Percentiles rank a stretch among this genome's conserved stretches.
Conservation (phyloP, 129 eudicot genomes). For the Lonicera japonica region DNA sequence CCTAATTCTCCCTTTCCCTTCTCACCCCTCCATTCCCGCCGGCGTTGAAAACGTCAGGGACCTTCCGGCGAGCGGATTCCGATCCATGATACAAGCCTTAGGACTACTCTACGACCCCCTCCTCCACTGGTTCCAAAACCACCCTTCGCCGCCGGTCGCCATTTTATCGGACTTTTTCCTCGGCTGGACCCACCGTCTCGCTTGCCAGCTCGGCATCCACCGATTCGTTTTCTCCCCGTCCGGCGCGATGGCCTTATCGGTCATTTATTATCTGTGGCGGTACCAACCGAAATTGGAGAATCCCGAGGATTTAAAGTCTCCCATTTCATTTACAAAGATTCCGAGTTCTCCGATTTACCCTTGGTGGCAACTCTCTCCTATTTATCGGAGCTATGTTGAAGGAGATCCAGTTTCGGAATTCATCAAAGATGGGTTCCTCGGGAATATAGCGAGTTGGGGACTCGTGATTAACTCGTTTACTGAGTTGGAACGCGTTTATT, state of each 20-base stretch:
- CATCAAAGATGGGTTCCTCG: conserved; percentile 23
- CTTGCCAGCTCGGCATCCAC: conserved; percentile 34
- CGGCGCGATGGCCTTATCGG: conserved; percentile 50
- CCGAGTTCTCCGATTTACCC: conserved; percentile 50
- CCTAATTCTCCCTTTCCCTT: conserved; percentile 65
- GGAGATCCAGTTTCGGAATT: conserved; percentile 39
- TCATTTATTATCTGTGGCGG: conserved; percentile 41
- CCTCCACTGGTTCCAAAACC: conserved; percentile 35
- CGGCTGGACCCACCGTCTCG: conserved; percentile 51
- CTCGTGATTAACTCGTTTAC: conserved; percentile 47
- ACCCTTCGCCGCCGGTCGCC: conserved; percentile 58
- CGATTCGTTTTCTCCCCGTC: conserved; percentile 53
- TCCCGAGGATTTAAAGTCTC: conserved; percentile 17
- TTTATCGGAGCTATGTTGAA: conserved; percentile 38
- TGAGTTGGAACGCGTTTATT: conserved; percentile 40
- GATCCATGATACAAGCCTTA: conserved; percentile 35
- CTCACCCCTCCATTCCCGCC: conserved; percentile 41
- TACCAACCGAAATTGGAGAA: conserved; percentile 28
- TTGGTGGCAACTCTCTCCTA: conserved; percentile 63
- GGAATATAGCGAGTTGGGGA: conserved; percentile 36
- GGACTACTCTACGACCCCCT: conserved; percentile 33
- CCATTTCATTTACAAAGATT: conserved; percentile 24
- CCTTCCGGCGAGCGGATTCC: conserved; percentile 37
- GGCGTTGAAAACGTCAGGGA: conserved; percentile 66
- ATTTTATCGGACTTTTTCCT: conserved; percentile 58